phyloP scores from a whole-genome alignment of 2,329 filamentous ascomycete species.

The Dactylonectria macrodidyma region DNA sequence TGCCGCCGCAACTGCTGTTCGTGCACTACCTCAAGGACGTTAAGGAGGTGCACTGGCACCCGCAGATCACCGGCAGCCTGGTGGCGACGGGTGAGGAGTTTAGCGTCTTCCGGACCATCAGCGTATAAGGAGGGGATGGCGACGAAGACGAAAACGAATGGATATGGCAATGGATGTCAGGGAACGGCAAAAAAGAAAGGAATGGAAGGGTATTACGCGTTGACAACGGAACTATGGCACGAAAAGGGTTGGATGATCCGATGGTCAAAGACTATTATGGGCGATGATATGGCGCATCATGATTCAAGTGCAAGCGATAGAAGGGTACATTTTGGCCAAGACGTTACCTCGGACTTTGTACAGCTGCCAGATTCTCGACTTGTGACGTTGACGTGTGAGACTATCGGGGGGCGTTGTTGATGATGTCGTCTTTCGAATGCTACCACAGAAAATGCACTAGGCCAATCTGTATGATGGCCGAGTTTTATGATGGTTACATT shows the following conservation, averaged over 20 bases:
- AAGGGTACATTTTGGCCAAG: constrained; percentile 3
- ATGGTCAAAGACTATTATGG: background rate
- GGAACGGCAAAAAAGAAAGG: background rate
- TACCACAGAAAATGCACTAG: background rate
- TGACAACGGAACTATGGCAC: background rate
- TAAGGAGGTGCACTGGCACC: constrained; percentile 98
- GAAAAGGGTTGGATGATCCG: constrained; percentile 1
- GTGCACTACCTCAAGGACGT: constrained; percentile 96
- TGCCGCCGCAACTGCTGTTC: constrained; percentile 94
- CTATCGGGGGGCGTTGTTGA: background rate
- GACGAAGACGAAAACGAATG: background rate
- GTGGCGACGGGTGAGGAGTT: constrained; percentile 94
- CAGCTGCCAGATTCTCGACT: background rate
- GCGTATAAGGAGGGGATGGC: constrained; percentile 67
- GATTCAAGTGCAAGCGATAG: constrained; percentile 15
- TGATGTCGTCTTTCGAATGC: background rate
- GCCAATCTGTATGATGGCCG: background rate
- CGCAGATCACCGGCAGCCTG: constrained; percentile 90
- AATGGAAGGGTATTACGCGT: background rate
- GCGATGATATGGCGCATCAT: constrained; percentile 8
- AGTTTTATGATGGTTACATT: background rate
- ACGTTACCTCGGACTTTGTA: background rate
- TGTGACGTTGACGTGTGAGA: background rate
- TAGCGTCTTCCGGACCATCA: constrained; percentile 87
- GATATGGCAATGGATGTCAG: background rate